phyloP scores from a whole-genome alignment of 1,139 yeast species.

The Zygosaccharomyces sapae region DNA sequence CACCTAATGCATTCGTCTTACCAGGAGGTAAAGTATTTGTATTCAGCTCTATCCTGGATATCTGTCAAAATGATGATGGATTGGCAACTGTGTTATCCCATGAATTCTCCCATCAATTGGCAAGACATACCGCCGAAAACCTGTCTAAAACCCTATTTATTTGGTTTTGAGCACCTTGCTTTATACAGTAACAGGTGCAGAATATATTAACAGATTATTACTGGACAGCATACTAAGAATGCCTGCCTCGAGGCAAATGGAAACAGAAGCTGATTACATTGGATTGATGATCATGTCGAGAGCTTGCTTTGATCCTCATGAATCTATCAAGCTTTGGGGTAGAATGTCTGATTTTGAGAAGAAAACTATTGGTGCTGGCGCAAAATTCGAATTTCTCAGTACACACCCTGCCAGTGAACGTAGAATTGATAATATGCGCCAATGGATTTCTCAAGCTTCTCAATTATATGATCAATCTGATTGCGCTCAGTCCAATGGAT shows the following conservation, averaged over 20 bases:
- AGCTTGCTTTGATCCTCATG: constrained; percentile 77
- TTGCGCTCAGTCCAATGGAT: constrained; percentile 22
- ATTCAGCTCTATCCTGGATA: constrained; percentile 70
- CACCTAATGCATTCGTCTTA: constrained; percentile 93
- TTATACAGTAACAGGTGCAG: constrained; percentile 49
- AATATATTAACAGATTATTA: constrained; percentile 51
- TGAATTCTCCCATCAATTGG: constrained; percentile 90
- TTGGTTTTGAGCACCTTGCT: constrained; percentile 48
- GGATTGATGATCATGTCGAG: constrained; percentile 88
- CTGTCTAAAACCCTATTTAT: constrained; percentile 57
- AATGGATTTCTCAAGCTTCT: constrained; percentile 70
- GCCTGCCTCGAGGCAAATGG: constrained; percentile 92
- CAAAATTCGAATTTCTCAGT: constrained; percentile 59
- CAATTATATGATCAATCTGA: constrained; percentile 34
- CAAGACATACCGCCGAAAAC: constrained; percentile 85
- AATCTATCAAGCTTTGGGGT: constrained; percentile 74
- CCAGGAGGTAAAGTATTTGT: constrained; percentile 97
- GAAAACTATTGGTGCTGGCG: constrained; percentile 34
- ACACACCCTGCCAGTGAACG: constrained; percentile 83
- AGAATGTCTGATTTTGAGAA: constrained; percentile 68
- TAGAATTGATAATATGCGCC: constrained; percentile 62
- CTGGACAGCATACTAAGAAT: constrained; percentile 58
- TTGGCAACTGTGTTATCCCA: constrained; percentile 90
- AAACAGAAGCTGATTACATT: constrained; percentile 90
- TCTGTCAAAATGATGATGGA: constrained; percentile 81